These are phyloP conservation scores for Cucurbita moschata DNA, from an alignment of 306 rosid genomes.

Conservation along the genomic window DNA sequence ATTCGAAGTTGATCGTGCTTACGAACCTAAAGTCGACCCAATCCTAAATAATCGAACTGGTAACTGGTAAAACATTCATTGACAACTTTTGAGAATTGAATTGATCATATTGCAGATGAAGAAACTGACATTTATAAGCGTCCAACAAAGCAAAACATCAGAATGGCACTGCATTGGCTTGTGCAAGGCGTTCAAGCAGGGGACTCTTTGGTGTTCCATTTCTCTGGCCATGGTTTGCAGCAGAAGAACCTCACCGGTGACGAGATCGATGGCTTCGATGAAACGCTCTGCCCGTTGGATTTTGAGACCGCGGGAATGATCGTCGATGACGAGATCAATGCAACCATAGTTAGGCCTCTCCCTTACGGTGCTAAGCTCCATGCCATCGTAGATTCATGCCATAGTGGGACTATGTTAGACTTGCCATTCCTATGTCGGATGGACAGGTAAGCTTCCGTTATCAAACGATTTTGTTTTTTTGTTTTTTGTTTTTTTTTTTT, in stretches of 20 bases:
- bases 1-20: too few relatives aligned
- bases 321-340: conserved; percentile 39
- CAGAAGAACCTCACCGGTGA: conserved; percentile 27
- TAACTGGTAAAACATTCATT: neutral
- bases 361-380: conserved; percentile 37
- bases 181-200: conserved; percentile 34
- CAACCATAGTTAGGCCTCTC: conserved; percentile 27
- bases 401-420: conserved; percentile 37
- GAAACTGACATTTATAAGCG: conserved; percentile 19
- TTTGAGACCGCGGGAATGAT: conserved; percentile 28
- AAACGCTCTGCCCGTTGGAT: conserved; percentile 32
- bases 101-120: conserved; percentile 18
- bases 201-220: conserved; percentile 39
- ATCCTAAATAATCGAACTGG: too few relatives aligned
- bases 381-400: conserved; percentile 38
- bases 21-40: too few relatives aligned
- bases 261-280: conserved; percentile 37
- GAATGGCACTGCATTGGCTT: conserved; percentile 34
- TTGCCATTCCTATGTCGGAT: conserved; percentile 31
- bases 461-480: neutral
- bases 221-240: conserved; percentile 40
- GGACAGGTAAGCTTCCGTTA: conserved; percentile 3
- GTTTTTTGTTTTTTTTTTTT: too few relatives aligned
- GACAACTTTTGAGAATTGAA: neutral
- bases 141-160: conserved; percentile 29